Evolutionary conservation across 2,329 filamentous ascomycete species (phyloP).

Genomic region (Xenosphaeropsis pyriputrescens): DNA sequence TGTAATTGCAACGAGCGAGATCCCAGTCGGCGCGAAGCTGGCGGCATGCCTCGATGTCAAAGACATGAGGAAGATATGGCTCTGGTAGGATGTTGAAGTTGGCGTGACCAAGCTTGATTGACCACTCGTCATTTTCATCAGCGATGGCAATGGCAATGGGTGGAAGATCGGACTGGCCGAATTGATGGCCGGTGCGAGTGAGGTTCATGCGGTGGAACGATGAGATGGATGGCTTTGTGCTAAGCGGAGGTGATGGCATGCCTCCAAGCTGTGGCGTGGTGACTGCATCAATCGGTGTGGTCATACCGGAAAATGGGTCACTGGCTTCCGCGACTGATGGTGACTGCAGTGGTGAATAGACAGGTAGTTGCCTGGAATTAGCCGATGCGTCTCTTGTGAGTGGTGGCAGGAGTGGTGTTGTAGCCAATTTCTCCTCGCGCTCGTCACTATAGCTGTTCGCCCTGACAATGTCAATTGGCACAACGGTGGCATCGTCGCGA

Average conservation of each 20-base stretch:
- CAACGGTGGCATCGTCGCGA: conserved; percentile 28
- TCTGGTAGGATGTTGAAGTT: conserved; percentile 81
- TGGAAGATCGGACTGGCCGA: conserved; percentile 40
- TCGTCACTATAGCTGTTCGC: conserved; percentile 32
- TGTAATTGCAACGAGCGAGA: conserved; percentile 69
- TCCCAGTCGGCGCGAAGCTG: conserved; percentile 71
- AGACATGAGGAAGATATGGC: conserved; percentile 56
- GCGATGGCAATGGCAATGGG: conserved; percentile 54
- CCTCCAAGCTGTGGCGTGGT: conserved; percentile 26
- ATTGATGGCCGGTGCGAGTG: conserved; percentile 26
- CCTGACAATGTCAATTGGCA: conserved; percentile 35
- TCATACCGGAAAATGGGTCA: conserved; percentile 21
- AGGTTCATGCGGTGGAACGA: conserved; percentile 44
- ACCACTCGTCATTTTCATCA: conserved; percentile 68
- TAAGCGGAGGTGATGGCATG: conserved; percentile 57
- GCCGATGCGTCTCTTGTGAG: conserved; percentile 43
- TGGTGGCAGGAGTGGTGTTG: conserved; percentile 75
- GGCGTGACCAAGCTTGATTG: conserved; percentile 72
- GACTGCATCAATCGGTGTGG: conserved; percentile 26
- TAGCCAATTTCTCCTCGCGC: conserved; percentile 49
- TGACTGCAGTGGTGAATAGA: conserved; percentile 75
- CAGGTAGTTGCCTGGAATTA: conserved; percentile 32
- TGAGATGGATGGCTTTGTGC: conserved; percentile 60
- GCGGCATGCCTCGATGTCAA: conserved; percentile 38
- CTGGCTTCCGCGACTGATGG: conserved; percentile 53